Conservation (phyloP, 2,329 filamentous ascomycete species). For the Berkeleyomyces basicola region DNA sequence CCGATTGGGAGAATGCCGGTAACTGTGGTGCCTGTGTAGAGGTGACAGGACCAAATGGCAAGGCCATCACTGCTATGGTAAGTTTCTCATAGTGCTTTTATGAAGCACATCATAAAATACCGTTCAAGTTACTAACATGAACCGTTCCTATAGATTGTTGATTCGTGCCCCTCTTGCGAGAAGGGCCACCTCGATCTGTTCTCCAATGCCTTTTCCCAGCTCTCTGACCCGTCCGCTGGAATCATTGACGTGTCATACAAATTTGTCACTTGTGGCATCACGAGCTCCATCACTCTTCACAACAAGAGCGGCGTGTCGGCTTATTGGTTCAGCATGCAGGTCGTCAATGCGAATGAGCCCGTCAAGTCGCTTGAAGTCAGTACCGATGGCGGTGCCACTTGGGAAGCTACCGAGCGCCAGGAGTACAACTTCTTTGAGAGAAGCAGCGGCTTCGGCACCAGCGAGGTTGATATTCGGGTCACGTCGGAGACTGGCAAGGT, state of each 20-base stretch:
- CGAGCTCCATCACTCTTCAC: conserved; percentile 25
- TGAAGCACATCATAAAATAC: not conserved
- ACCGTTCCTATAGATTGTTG: conserved; percentile 23
- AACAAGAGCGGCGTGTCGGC: conserved; percentile 28
- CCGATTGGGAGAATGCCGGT: conserved; percentile 37
- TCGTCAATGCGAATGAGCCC: conserved; percentile 43
- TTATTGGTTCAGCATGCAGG: conserved; percentile 35
- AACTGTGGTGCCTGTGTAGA: conserved; percentile 46
- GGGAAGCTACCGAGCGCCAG: conserved; percentile 36
- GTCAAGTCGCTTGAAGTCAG: conserved; percentile 42
- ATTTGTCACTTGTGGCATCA: conserved; percentile 26
- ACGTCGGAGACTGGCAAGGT: conserved; percentile 35
- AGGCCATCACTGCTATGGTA: conserved; percentile 48
- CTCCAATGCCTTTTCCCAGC: conserved; percentile 24
- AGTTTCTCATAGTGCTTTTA: conserved; percentile 13
- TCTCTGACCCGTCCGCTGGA: conserved; percentile 23
- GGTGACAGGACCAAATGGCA: conserved; percentile 40
- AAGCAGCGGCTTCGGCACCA: conserved; percentile 35
- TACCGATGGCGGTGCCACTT: conserved; percentile 40
- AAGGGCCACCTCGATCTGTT: conserved; percentile 29
- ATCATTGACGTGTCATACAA: conserved; percentile 23
- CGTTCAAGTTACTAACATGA: conserved; percentile 3
- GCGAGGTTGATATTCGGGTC: conserved; percentile 37
- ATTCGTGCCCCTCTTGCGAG: conserved; percentile 28
- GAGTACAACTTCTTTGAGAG: conserved; percentile 49